Evolutionary conservation across 2,329 filamentous ascomycete genomes (phyloP), one percentile per base, ranked within the genome.

Genomic region (Claviceps fusiformis): DNA sequence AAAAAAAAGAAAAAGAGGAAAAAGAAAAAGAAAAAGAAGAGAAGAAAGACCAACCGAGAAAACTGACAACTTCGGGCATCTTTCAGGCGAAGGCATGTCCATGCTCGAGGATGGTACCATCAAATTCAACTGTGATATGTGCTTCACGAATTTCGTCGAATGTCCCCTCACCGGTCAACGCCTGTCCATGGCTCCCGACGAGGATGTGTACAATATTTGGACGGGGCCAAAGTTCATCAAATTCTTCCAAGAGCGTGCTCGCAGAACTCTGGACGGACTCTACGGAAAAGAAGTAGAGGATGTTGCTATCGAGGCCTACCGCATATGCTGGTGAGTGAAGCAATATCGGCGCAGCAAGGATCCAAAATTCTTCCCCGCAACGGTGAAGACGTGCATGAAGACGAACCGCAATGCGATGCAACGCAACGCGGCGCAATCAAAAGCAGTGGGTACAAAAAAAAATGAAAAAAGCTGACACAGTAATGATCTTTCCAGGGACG

Each of bases 51-150:
- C 5, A 24, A 13, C 3, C 10, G 7, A 11, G 13, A 5, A 17
- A 27, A 39, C 59, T 62, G 24, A 60, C 55, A 35, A 10, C 15
- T 19, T 31, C 33, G 46, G 29, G 19, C 46, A 7, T 17, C 37
- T 10, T 51, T 50, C 59, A 72, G 70, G 70, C 27, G 71, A 73
- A 60, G 68, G 70, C 52, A 72, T 73, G 70, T 72, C 70, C 8
- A 72, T 72, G 15, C 75, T 76, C 9, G 59, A 64, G 3, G 68
- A 75, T 37, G 74, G 76, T 1, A 68, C 77, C 2, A 71, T 85
- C 56, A 85, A 85, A 64, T 81, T 82, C 68, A 83, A 81, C 56
- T 80, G 80, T 61, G 73, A 81, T 52, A 72, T 75, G 24, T 80
- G 78, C 54, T 78, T 83, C 62, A 79, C 73, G 45, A 82, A 83